Percentiles rank a stretch among this genome's conserved stretches.
Evolutionary conservation across 192 early-diverging fungal genomes (phyloP).

Genomic region (Coemansia sp.): DNA sequence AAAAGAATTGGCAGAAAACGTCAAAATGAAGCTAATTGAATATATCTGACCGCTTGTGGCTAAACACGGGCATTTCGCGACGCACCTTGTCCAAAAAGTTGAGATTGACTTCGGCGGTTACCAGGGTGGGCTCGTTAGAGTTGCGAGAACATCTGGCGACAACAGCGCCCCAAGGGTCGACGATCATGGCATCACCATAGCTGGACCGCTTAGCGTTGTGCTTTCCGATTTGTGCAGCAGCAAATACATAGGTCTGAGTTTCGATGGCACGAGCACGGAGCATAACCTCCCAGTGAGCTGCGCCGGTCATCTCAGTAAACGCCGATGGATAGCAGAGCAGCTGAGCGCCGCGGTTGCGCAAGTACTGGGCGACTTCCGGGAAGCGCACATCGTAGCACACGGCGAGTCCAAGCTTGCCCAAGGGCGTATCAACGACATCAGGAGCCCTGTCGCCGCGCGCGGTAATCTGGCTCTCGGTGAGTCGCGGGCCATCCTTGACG

Average conservation of each 20-base stretch:
- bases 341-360: constrained; percentile 63
- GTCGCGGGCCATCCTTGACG: constrained; percentile 42
- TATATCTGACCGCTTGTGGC: constrained; percentile 67
- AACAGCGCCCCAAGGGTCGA: constrained; percentile 82
- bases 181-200: constrained; percentile 82
- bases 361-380: constrained; percentile 63
- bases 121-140: constrained; percentile 58
- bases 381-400: constrained; percentile 87
- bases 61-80: constrained; percentile 71
- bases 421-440: constrained; percentile 43
- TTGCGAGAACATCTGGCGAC: constrained; percentile 63
- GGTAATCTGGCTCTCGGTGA: constrained; percentile 31
- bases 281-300: constrained; percentile 82
- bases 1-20: background rate
- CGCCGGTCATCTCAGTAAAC: constrained; percentile 78
- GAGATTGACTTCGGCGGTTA: constrained; percentile 67
- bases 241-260: constrained; percentile 81
- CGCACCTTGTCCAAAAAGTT: constrained; percentile 60
- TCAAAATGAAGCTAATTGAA: constrained; percentile 25
- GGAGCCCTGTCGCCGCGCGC: constrained; percentile 21
- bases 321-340: constrained; percentile 80
- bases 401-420: constrained; percentile 61
- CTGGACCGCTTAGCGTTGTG: constrained; percentile 70
- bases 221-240: constrained; percentile 74
- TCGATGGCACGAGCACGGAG: constrained; percentile 82